These are phyloP conservation scores for Purshia tridentata DNA, from an alignment of 306 rosid species.

Conservation along the genomic window DNA sequence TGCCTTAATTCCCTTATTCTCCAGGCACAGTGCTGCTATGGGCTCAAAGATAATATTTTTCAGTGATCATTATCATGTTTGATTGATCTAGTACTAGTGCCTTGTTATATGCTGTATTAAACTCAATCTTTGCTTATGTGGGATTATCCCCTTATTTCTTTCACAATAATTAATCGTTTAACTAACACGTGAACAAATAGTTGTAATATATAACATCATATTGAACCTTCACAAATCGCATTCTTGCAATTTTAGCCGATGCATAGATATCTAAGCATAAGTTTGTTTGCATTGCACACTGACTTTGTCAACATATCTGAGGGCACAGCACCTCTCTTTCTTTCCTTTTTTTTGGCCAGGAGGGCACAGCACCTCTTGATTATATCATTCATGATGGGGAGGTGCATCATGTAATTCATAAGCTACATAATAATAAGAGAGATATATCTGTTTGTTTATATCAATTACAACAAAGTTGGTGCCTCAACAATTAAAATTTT, in stretches of 20 bases:
- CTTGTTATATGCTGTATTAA: not conserved
- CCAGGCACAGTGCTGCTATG: conserved; percentile 13
- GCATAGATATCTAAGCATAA: no score
- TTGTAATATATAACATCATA: no score
- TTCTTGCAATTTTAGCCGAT: no score
- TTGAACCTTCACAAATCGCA: no score
- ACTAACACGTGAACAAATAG: no score
- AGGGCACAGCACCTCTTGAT: not conserved
- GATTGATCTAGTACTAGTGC: not conserved
- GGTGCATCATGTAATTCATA: conserved; percentile 11
- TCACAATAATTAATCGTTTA: no score
- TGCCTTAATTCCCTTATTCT: conserved; percentile 35
- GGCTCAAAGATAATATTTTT: no score
- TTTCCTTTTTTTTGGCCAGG: no score
- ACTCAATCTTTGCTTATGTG: conserved; percentile 4
- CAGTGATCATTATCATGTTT: no score
- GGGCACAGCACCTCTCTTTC: not conserved
- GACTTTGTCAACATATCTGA: not conserved
- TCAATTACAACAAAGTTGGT: conserved; percentile 64
- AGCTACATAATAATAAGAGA: conserved; percentile 14
- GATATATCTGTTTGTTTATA: conserved; percentile 37
- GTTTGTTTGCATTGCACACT: no score
- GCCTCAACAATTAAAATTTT: conserved; percentile 34
- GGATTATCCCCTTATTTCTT: not conserved
- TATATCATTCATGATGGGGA: conserved; percentile 7